Evolutionary conservation across 1,284 basidiomycete species (phyloP).

Genomic region (Tilletia setariae): DNA sequence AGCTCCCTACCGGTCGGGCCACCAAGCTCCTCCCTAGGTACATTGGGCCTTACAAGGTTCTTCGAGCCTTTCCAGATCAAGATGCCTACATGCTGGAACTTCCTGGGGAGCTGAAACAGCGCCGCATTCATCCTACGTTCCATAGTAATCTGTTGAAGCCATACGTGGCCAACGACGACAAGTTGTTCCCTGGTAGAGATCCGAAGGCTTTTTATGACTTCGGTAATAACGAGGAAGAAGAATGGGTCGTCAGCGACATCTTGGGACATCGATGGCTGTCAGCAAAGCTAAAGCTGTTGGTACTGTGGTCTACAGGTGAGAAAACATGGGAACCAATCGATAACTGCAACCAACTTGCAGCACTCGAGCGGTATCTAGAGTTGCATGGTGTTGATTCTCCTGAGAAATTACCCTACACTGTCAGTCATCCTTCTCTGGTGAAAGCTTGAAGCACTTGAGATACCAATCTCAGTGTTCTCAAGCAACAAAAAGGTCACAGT

Average conservation of each 20-base stretch:
- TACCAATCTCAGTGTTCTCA: no score
- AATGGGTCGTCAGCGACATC: background rate
- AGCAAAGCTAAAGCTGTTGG: background rate
- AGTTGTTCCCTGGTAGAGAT: background rate
- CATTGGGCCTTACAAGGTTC: background rate
- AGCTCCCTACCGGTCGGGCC: constrained; percentile 1
- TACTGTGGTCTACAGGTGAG: background rate
- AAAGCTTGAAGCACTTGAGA: no score
- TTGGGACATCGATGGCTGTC: background rate
- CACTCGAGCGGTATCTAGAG: background rate
- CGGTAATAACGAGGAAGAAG: background rate
- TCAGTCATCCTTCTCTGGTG: no score
- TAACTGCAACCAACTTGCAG: background rate
- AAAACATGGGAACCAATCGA: background rate
- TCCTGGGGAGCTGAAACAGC: background rate
- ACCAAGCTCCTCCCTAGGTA: background rate
- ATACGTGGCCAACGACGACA: background rate
- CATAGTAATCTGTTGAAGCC: constrained; percentile 3
- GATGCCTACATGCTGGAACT: constrained; percentile 6
- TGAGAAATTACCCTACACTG: background rate
- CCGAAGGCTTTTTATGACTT: background rate
- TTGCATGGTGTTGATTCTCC: background rate
- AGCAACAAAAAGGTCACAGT: no score
- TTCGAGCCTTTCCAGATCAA: background rate
- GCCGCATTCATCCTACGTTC: constrained; percentile 8